phyloP scores from a whole-genome alignment of 1,139 yeast species.

The Ashbya aceris region DNA sequence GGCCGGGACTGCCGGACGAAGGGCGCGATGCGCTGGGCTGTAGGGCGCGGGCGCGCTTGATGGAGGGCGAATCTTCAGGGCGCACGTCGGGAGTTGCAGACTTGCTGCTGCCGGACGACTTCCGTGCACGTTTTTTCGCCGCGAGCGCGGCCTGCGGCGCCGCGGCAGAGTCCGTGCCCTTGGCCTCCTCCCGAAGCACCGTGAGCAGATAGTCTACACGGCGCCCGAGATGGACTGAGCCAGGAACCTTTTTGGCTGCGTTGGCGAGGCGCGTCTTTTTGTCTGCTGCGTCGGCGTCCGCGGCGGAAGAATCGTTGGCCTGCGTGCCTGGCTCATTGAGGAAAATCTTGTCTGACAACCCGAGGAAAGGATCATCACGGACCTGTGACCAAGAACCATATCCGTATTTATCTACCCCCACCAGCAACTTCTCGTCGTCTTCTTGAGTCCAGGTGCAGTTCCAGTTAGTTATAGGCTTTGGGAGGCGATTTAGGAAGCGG shows the following conservation, averaged over 20 bases:
- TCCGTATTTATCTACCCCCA: constrained; percentile 88
- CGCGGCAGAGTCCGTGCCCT: constrained; percentile 18
- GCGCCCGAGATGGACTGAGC: constrained; percentile 88
- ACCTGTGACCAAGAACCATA: constrained; percentile 94
- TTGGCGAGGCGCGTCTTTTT: constrained; percentile 23
- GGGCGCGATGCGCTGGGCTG: constrained; percentile 6
- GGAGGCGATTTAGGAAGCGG: constrained; percentile 43
- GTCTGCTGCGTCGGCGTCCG: constrained; percentile 5
- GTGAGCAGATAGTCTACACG: constrained; percentile 79
- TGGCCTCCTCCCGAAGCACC: constrained; percentile 39
- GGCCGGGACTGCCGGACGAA: constrained; percentile 8
- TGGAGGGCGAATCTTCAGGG: constrained; percentile 5
- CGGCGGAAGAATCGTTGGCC: constrained; percentile 1
- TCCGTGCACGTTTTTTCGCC: constrained; percentile 9
- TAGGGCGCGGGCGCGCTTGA: constrained; percentile 3
- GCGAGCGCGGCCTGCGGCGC: constrained; percentile 9
- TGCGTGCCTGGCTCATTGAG: constrained; percentile 34
- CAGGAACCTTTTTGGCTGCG: constrained; percentile 62
- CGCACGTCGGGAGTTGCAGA: constrained; percentile 10
- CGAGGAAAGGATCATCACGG: constrained; percentile 88
- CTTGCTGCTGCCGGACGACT: constrained; percentile 8
- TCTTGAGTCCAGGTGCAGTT: constrained; percentile 71
- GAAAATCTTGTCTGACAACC: constrained; percentile 74
- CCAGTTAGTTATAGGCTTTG: constrained; percentile 89
- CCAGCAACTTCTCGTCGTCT: constrained; percentile 79